Base-by-base conservation (phyloP, 352 stramenopile genomes). In the Stephanocyclus meneghinianus region DNA sequence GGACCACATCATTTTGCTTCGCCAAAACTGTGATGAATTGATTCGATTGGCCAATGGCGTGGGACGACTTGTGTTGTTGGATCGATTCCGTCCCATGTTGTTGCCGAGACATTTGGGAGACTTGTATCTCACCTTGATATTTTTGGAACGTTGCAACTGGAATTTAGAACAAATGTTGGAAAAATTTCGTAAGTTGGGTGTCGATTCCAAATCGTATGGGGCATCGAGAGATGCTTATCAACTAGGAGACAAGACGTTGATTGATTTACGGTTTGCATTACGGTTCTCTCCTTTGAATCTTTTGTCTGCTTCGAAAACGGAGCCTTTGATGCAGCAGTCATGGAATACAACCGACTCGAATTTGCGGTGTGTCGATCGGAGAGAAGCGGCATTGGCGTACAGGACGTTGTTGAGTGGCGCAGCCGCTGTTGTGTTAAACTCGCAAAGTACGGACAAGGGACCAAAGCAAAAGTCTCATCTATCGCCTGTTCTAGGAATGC, bases 41-140 rank as follows among this genome's bases (percentile, higher is more conserved):
- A 74, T 44, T 29, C 56, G 40, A n/a, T 30, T 84, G 15, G 71
- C 67, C 21, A 82, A 21, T 35, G 47, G 60, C 9, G 56, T 82
- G 13, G 76, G 71, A 13, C 53, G 62, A 29, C 8, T 94, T 9
- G 32, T 92, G 35, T 53, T 90, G 42, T 59, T 94, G 59, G 89
- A 94, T 91, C 74, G 89, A 68, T 94, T 94, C 78, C 77, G 86
- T 63, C 89, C 89, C 10, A 94, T 94, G 89, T 65, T 94, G 11
- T 68, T 94, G 42, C 87, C 87, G 50, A 72, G 89, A 32, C 89
- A 94, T 79, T 59, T 91, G 16, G 70, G 70, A 56, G 87, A 94
- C 83, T 48, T 92, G 29, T 91, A 90, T 64, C 74, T 84, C 10
- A 63, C 65, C 63, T 40, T 81, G 44, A 57, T 84, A 7, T 75